Evolutionary conservation across 202 grass and related monocot species (phyloP).

Genomic region (Musa balbisiana): DNA sequence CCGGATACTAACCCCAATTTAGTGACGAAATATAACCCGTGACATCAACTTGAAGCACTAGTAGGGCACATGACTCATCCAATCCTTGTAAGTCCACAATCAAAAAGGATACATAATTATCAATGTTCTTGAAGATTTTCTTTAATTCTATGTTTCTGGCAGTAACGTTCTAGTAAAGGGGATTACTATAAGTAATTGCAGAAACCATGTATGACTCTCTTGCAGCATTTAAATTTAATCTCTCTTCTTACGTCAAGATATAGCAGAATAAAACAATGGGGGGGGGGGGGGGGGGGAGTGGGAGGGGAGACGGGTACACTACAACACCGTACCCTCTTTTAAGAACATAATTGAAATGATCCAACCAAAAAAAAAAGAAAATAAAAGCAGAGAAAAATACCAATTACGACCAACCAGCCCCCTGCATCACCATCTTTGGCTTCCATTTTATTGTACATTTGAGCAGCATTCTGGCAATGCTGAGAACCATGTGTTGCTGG

Average conservation of each 20-base stretch:
- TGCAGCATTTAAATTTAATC: constrained; percentile 1
- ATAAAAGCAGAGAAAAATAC: background rate
- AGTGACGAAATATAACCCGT: no score
- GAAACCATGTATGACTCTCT: background rate
- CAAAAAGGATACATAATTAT: no score
- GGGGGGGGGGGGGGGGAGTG: background rate
- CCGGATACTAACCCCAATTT: no score
- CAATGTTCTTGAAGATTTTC: no score
- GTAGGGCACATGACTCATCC: no score
- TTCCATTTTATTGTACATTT: background rate
- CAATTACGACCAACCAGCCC: background rate
- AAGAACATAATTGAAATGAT: background rate
- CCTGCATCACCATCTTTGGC: background rate
- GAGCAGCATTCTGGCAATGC: background rate
- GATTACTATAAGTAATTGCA: no score
- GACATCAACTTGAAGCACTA: no score
- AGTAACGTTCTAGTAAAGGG: no score
- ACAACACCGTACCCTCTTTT: background rate
- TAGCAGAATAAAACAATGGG: constrained; percentile 5
- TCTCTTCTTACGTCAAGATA: constrained; percentile 1
- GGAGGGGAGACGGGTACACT: background rate
- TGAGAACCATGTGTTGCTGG: background rate
- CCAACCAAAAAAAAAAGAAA: background rate
- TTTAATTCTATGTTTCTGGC: no score
- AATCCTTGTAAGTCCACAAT: no score